Evolutionary conservation across 2,329 filamentous ascomycete genomes (phyloP).

Genomic region (Escovopsis sp.): DNA sequence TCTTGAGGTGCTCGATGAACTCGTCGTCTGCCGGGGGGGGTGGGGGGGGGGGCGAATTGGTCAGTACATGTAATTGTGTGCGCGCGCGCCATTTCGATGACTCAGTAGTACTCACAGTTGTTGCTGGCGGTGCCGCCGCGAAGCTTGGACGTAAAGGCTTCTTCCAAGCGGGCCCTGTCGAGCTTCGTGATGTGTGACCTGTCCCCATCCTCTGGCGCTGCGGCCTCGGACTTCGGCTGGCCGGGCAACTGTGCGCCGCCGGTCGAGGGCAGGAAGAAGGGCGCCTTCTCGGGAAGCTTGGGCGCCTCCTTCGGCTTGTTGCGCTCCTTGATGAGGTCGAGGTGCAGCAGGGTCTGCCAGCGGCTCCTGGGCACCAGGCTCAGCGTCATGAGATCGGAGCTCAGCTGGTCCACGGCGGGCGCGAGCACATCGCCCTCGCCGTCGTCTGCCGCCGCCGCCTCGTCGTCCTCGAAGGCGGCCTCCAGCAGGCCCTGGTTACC

Average conservation of each 20-base stretch:
- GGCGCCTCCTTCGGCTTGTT: constrained; percentile 90
- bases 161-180: constrained; percentile 41
- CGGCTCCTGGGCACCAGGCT: constrained; percentile 78
- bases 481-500: constrained; percentile 62
- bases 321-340: constrained; percentile 82
- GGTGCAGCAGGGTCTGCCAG: constrained; percentile 88
- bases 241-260: constrained; percentile 28
- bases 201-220: constrained; percentile 26
- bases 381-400: constrained; percentile 69
- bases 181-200: constrained; percentile 56
- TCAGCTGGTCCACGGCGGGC: constrained; percentile 60
- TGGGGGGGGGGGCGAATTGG: too few species aligned
- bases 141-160: constrained; percentile 43
- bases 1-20: constrained; percentile 67
- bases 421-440: constrained; percentile 37
- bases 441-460: constrained; percentile 22
- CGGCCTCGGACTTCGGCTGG: constrained; percentile 14
- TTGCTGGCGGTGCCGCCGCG: constrained; percentile 36
- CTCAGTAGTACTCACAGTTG: constrained; percentile 38
- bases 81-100: too few species aligned
- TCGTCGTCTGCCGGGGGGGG: constrained; percentile 32
- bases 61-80: too few species aligned
- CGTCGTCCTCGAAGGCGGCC: constrained; percentile 48
- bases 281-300: constrained; percentile 84
- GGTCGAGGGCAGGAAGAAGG: constrained; percentile 78